Evolutionary conservation across 169 alveolate species (phyloP).

Genomic region (Eimeria acervulina): DNA sequence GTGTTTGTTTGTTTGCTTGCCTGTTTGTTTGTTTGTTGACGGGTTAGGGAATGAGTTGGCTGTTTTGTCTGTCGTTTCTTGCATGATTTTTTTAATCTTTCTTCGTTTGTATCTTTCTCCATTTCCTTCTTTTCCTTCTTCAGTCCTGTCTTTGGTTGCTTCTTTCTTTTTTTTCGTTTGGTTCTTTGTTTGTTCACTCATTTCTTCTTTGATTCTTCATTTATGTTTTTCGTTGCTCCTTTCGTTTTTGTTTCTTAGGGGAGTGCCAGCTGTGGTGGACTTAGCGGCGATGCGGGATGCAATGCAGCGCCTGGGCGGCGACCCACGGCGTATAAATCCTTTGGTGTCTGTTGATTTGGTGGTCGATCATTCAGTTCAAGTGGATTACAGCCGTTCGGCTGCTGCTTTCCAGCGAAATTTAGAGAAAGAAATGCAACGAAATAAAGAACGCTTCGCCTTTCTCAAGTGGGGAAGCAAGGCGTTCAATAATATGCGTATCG

Average conservation of each 20-base stretch:
- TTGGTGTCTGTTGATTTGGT: constrained; percentile 97
- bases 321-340: constrained; percentile 96
- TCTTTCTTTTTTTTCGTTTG: too few species aligned
- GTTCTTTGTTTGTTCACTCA: neutral
- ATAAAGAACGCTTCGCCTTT: constrained; percentile 97
- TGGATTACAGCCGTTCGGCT: constrained; percentile 91
- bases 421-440: constrained; percentile 95
- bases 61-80: neutral
- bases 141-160: neutral
- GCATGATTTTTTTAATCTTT: neutral
- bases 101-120: neutral
- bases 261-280: constrained; percentile 99
- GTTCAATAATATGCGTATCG: constrained; percentile 95
- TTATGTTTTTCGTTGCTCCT: too few species aligned
- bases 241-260: constrained; percentile 84
- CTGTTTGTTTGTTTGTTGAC: neutral
- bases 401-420: constrained; percentile 92
- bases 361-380: constrained; percentile 98
- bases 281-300: constrained; percentile 99
- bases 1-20: neutral
- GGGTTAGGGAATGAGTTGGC: too few species aligned
- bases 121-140: too few species aligned
- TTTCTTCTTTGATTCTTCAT: neutral
- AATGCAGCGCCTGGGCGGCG: constrained; percentile 95
- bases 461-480: constrained; percentile 98